Percentiles rank a stretch among this genome's conserved stretches.
These are phyloP conservation scores for Sesbania bispinosa DNA, from an alignment of 306 rosid species.

Conservation along the genomic window DNA sequence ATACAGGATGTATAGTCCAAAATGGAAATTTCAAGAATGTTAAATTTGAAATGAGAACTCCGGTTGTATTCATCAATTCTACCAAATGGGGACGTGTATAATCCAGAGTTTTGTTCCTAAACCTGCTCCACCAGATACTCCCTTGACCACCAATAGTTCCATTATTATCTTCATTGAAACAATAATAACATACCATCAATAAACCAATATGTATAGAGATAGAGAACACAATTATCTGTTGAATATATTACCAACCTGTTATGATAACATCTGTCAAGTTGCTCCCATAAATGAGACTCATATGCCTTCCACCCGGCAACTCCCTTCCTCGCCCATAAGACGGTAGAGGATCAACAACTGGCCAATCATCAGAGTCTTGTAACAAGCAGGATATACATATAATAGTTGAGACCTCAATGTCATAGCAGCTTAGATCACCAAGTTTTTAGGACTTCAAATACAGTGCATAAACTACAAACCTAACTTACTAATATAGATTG, in stretches of 20 bases:
- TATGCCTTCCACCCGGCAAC: slow-evolving; percentile 73
- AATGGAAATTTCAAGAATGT: slow-evolving; percentile 73
- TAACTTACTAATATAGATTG: no score
- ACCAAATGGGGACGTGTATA: no score
- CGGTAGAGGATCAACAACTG: slow-evolving; percentile 71
- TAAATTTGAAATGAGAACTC: slow-evolving; percentile 64
- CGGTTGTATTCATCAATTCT: slow-evolving; percentile 68
- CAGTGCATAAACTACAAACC: no score
- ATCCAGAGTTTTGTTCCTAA: slow-evolving; percentile 55
- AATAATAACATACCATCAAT: slow-evolving; percentile 24
- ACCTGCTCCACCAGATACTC: slow-evolving; percentile 68
- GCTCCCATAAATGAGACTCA: slow-evolving; percentile 64
- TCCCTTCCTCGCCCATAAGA: slow-evolving; percentile 95
- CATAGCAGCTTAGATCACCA: no score
- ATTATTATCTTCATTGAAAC: slow-evolving; percentile 54
- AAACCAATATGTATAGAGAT: slow-evolving; percentile 23
- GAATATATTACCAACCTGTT: slow-evolving; percentile 60
- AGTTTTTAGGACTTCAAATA: no score
- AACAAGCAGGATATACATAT: no score
- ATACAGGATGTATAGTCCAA: slow-evolving; percentile 80
- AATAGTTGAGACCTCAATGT: no score
- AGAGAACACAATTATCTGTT: no score
- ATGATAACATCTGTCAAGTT: slow-evolving; percentile 75
- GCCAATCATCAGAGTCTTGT: no score
- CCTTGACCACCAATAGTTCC: slow-evolving; percentile 79